A percentile compares a stretch with the other conserved stretches of the same genome.
Evolutionary conservation across 1,284 basidiomycete genomes (phyloP).

Genomic region (Vanrija sp.): DNA sequence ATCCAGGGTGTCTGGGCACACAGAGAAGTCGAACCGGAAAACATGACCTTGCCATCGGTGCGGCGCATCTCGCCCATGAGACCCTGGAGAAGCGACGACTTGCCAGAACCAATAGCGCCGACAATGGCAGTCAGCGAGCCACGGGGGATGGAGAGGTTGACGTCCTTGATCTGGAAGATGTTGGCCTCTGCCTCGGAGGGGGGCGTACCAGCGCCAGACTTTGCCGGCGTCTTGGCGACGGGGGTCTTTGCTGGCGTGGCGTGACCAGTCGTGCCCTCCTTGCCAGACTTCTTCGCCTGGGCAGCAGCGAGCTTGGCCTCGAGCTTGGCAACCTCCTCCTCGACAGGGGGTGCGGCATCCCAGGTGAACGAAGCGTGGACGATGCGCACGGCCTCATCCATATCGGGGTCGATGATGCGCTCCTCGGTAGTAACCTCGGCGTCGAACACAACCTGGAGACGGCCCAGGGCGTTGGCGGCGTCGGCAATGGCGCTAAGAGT

Average conservation of each 20-base stretch:
- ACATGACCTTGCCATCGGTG: constrained; percentile 58
- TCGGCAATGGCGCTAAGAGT: constrained; percentile 73
- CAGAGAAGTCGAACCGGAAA: constrained; percentile 67
- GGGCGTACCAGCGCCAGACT: constrained; percentile 16
- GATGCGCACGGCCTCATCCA: constrained; percentile 63
- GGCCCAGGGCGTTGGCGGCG: constrained; percentile 67
- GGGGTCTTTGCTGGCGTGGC: neutral
- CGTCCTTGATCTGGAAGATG: constrained; percentile 61
- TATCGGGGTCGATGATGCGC: constrained; percentile 51
- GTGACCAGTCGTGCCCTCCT: constrained; percentile 5
- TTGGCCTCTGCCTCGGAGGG: constrained; percentile 43
- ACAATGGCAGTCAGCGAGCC: constrained; percentile 77
- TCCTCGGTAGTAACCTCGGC: constrained; percentile 66
- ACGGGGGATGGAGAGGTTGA: constrained; percentile 63
- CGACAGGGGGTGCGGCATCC: constrained; percentile 66
- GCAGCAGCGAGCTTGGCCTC: constrained; percentile 35
- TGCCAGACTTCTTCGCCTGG: constrained; percentile 13
- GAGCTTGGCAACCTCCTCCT: constrained; percentile 46
- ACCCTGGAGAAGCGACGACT: constrained; percentile 58
- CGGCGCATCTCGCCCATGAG: constrained; percentile 75
- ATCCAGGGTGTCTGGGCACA: constrained; percentile 78
- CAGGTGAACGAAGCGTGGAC: constrained; percentile 72
- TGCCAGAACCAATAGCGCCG: constrained; percentile 68
- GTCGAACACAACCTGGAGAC: constrained; percentile 67
- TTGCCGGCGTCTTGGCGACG: constrained; percentile 15